phyloP scores from a whole-genome alignment of 371 early-diverging fungal genomes.

The Circinella minor region DNA sequence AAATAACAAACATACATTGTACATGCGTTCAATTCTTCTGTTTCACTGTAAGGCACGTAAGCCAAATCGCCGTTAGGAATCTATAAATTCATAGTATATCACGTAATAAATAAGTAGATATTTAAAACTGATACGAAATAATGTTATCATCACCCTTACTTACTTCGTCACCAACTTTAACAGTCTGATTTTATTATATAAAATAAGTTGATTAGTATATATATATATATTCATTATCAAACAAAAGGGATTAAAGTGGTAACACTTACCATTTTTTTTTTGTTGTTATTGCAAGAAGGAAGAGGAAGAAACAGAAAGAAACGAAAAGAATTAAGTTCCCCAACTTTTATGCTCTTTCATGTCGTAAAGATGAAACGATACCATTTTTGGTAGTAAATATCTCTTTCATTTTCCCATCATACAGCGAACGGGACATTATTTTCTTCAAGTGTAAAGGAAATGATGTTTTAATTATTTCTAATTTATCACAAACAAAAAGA shows the following conservation, averaged over 20 bases:
- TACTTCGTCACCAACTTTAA: conserved; percentile 30
- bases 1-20: conserved; percentile 20
- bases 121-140: background rate
- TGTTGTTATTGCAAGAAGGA: background rate
- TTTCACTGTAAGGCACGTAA: conserved; percentile 41
- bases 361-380: background rate
- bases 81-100: conserved; percentile 5
- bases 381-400: background rate
- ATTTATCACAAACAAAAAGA: too few species aligned
- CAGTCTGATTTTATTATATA: background rate
- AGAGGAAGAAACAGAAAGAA: background rate
- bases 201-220: too few species aligned
- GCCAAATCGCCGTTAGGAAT: conserved; percentile 36
- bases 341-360: background rate
- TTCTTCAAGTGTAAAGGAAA: too few species aligned
- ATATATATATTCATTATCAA: background rate
- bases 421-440: too few species aligned
- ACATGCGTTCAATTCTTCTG: conserved; percentile 33
- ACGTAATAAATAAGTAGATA: background rate
- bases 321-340: background rate
- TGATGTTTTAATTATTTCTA: too few species aligned
- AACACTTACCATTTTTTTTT: background rate
- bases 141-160: background rate
- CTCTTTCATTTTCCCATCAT: background rate
- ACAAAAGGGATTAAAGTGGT: background rate